Percentiles rank a stretch among this genome's conserved stretches.
Conservation (phyloP, 495 filamentous ascomycete genomes). For the Margaritispora aquatica region DNA sequence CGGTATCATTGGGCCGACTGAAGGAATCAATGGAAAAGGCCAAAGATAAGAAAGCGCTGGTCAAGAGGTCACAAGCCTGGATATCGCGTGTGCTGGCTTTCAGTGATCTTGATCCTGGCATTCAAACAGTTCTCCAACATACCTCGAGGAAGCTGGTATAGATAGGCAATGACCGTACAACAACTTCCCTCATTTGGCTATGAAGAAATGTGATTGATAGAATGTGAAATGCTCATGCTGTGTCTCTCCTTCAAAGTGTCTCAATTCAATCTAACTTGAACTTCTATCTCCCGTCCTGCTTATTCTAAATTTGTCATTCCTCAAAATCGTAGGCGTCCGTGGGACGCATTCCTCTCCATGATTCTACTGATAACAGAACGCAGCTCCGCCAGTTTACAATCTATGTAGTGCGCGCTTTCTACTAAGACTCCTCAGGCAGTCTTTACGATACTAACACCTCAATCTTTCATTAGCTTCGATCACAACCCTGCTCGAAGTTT, state of each 20-base stretch:
- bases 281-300: no score
- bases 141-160: conserved; percentile 36
- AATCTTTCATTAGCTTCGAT: no score
- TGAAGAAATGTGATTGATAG: background rate
- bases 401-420: no score
- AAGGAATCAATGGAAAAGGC: conserved; percentile 36
- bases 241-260: background rate
- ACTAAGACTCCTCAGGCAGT: no score
- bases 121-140: conserved; percentile 58
- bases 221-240: no score
- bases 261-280: background rate
- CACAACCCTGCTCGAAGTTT: no score
- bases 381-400: no score
- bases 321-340: no score
- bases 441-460: no score
- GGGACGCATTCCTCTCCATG: no score
- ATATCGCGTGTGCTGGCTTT: conserved; percentile 47
- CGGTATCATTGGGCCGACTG: conserved; percentile 55
- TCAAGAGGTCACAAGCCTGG: conserved; percentile 52
- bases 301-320: background rate
- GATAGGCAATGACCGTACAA: background rate
- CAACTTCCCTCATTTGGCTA: background rate
- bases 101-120: conserved; percentile 56
- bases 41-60: conserved; percentile 37
- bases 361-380: no score